Evolutionary conservation across 495 filamentous ascomycete species (phyloP).

Genomic region (Aspergillus saccharolyticus): DNA sequence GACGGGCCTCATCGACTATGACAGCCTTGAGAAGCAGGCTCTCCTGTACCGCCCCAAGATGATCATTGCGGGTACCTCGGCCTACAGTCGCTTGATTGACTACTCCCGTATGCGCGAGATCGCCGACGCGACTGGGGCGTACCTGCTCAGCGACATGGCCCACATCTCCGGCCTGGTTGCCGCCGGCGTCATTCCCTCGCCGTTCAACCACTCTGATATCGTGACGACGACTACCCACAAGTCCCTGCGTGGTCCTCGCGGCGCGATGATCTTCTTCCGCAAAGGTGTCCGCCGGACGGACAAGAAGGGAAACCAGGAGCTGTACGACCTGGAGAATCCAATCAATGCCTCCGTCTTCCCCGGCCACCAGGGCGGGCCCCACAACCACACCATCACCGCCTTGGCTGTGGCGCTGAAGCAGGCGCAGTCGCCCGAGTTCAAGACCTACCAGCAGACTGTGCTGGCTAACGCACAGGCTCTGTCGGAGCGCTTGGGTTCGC

Average conservation of each 20-base stretch:
- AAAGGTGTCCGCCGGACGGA: constrained; percentile 81
- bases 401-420: constrained; percentile 91
- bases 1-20: constrained; percentile 92
- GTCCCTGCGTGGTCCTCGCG: constrained; percentile 87
- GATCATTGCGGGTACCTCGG: constrained; percentile 90
- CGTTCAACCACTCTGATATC: constrained; percentile 86
- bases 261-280: constrained; percentile 97
- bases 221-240: constrained; percentile 99
- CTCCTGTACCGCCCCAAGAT: constrained; percentile 88
- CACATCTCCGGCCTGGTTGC: constrained; percentile 94
- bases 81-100: constrained; percentile 92
- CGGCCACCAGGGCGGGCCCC: constrained; percentile 96
- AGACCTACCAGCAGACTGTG: constrained; percentile 81
- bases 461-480: constrained; percentile 85
- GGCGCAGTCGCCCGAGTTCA: constrained; percentile 83
- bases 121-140: constrained; percentile 83
- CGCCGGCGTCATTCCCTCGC: constrained; percentile 80
- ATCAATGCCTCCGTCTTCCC: constrained; percentile 98
- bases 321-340: constrained; percentile 88
- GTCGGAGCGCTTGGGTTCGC: constrained; percentile 63
- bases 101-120: constrained; percentile 84
- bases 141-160: constrained; percentile 94
- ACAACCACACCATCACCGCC: constrained; percentile 98
- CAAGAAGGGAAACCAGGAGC: constrained; percentile 77
- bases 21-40: constrained; percentile 78